These are phyloP conservation scores for Cercospora zeina DNA, from an alignment of 2,329 filamentous ascomycete genomes.

Conservation along the genomic window DNA sequence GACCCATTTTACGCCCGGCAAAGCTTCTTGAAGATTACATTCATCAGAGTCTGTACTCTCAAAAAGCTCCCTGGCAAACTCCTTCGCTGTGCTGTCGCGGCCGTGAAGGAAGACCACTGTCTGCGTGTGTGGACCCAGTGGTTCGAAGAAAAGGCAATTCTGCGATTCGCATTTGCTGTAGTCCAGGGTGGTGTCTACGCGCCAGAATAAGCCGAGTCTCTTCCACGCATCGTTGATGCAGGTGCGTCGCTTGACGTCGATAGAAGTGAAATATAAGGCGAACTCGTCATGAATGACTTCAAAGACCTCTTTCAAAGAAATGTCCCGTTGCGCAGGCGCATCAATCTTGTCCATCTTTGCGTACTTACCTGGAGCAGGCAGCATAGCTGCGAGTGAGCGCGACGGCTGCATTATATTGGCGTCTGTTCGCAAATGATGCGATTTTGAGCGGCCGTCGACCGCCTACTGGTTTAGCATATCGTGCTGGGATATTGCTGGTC, in stretches of 20 bases:
- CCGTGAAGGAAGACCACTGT: slow-evolving; percentile 53
- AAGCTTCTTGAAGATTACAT: slow-evolving; percentile 38
- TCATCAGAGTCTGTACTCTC: slow-evolving; percentile 36
- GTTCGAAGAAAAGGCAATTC: slow-evolving; percentile 11
- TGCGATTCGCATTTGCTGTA: not conserved
- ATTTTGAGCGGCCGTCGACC: not conserved
- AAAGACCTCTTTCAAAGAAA: slow-evolving; percentile 10
- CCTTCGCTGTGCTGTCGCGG: slow-evolving; percentile 44
- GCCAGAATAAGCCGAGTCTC: slow-evolving; percentile 13
- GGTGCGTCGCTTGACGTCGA: slow-evolving; percentile 11
- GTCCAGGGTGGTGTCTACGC: not conserved
- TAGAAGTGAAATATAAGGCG: slow-evolving; percentile 5
- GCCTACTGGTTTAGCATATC: slow-evolving; percentile 8
- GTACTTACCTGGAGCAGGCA: not conserved
- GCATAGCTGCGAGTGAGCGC: not conserved
- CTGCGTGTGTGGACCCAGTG: slow-evolving; percentile 42
- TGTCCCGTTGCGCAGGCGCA: not conserved
- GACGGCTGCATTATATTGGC: not conserved
- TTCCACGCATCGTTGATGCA: slow-evolving; percentile 14
- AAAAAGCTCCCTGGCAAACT: slow-evolving; percentile 48
- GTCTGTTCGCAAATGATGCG: not conserved
- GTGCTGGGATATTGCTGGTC: slow-evolving; percentile 14
- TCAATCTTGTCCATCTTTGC: not conserved
- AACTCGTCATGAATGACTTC: slow-evolving; percentile 12
- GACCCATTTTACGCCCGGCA: slow-evolving; percentile 43